phyloP scores from a whole-genome alignment of 257 asterid species.

The Linaria vulgaris region DNA sequence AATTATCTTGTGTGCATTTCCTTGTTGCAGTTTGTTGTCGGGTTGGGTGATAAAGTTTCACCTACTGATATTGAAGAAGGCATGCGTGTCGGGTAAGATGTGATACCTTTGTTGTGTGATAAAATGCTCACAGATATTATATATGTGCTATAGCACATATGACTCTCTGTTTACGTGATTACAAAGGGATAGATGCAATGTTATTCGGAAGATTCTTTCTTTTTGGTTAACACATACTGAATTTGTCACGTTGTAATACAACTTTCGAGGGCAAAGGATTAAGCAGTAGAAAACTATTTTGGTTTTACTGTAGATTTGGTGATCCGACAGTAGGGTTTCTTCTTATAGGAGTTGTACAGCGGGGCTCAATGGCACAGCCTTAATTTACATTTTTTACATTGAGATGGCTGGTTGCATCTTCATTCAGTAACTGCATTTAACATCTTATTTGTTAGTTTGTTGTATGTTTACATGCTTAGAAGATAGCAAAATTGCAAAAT shows the following conservation, averaged over 20 bases:
- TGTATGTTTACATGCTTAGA: neutral
- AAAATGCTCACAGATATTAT: no score
- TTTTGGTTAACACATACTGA: neutral
- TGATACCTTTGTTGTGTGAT: no score
- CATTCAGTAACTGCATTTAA: no score
- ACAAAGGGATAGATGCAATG: neutral
- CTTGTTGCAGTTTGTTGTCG: constrained; percentile 82
- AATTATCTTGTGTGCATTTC: constrained; percentile 20
- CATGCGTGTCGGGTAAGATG: constrained; percentile 89
- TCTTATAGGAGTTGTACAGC: neutral
- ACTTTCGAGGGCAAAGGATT: no score
- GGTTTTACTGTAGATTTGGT: neutral
- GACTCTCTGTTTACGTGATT: constrained; percentile 2
- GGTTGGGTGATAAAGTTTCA: constrained; percentile 93
- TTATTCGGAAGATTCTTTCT: neutral
- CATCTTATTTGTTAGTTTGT: no score
- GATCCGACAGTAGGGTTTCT: neutral
- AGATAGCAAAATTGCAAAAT: neutral
- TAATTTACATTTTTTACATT: no score
- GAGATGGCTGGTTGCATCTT: no score
- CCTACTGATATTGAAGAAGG: constrained; percentile 99
- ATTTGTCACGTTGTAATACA: no score
- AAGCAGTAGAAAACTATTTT: neutral
- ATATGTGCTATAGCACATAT: neutral
- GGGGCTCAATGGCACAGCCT: no score